Conservation (phyloP, 1,284 basidiomycete species). For the Takashimella koratensis region DNA sequence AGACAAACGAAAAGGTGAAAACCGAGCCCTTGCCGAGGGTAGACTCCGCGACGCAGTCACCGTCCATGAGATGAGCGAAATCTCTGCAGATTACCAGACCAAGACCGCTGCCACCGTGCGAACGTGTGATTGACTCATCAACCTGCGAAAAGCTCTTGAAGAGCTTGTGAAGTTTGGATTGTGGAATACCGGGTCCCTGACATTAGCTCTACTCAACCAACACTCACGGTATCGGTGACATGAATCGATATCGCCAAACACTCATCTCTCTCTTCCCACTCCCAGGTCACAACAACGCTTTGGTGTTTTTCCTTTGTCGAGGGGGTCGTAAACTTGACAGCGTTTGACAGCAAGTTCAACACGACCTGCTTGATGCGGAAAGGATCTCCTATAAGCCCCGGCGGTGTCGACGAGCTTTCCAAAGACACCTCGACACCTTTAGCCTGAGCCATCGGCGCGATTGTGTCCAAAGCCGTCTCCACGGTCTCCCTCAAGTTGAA, state of each 20-base stretch:
- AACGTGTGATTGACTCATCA: slow-evolving; percentile 42
- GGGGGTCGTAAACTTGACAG: slow-evolving; percentile 41
- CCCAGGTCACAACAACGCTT: slow-evolving; percentile 35
- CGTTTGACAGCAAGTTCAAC: slow-evolving; percentile 40
- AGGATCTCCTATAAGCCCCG: slow-evolving; percentile 37
- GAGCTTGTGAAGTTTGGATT: slow-evolving; percentile 38
- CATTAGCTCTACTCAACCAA: neutral
- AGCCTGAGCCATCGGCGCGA: slow-evolving; percentile 37
- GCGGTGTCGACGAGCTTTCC: slow-evolving; percentile 32
- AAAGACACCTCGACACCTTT: slow-evolving; percentile 43
- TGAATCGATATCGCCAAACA: slow-evolving; percentile 23
- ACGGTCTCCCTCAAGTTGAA: slow-evolving; percentile 47
- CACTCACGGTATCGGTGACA: slow-evolving; percentile 31
- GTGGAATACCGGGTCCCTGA: slow-evolving; percentile 19
- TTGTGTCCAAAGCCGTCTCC: slow-evolving; percentile 41
- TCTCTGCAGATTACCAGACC: slow-evolving; percentile 45
- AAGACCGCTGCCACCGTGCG: slow-evolving; percentile 40
- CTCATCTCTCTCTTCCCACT: slow-evolving; percentile 14
- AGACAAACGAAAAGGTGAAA: slow-evolving; percentile 42
- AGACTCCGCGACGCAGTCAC: slow-evolving; percentile 41
- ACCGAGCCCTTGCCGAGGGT: slow-evolving; percentile 42
- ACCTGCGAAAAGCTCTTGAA: slow-evolving; percentile 47
- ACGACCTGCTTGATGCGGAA: slow-evolving; percentile 44
- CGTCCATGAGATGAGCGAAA: slow-evolving; percentile 41
- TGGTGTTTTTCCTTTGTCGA: slow-evolving; percentile 6